Percentiles rank a stretch among this genome's conserved stretches.
phyloP scores from a whole-genome alignment of 768 basidiomycete species.

The Boletus bicolor region DNA sequence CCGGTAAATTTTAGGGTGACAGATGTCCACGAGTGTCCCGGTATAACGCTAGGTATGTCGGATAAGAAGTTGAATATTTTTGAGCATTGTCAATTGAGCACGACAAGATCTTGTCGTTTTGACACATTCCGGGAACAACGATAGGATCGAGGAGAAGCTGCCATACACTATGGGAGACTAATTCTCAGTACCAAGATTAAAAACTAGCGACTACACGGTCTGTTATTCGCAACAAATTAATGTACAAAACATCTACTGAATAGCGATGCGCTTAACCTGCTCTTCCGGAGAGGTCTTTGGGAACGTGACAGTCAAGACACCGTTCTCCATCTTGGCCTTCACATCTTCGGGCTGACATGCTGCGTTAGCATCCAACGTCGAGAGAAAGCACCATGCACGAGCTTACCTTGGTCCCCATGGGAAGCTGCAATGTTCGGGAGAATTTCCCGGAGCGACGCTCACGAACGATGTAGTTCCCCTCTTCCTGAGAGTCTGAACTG shows the following conservation, averaged over 20 bases:
- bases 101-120: not conserved
- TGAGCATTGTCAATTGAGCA: too few species aligned
- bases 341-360: slow-evolving; percentile 39
- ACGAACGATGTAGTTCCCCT: slow-evolving; percentile 39
- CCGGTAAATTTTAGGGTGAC: too few species aligned
- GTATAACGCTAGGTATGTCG: too few species aligned
- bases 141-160: not conserved
- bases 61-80: too few species aligned
- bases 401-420: slow-evolving; percentile 45
- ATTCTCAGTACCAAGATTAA: too few species aligned
- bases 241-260: not conserved
- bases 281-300: slow-evolving; percentile 41
- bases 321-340: slow-evolving; percentile 46
- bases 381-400: not conserved
- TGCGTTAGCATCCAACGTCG: not conserved
- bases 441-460: slow-evolving; percentile 47
- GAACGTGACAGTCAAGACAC: slow-evolving; percentile 46
- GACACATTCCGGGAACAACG: not conserved
- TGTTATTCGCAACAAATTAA: not conserved
- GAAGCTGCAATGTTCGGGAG: slow-evolving; percentile 43
- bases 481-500: slow-evolving; percentile 30
- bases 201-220: not conserved
- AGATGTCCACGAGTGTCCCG: too few species aligned
- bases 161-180: too few species aligned
- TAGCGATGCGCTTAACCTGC: slow-evolving; percentile 40